Conservation (phyloP, 1,284 basidiomycete species). For the Ceratobasidium sp. region DNA sequence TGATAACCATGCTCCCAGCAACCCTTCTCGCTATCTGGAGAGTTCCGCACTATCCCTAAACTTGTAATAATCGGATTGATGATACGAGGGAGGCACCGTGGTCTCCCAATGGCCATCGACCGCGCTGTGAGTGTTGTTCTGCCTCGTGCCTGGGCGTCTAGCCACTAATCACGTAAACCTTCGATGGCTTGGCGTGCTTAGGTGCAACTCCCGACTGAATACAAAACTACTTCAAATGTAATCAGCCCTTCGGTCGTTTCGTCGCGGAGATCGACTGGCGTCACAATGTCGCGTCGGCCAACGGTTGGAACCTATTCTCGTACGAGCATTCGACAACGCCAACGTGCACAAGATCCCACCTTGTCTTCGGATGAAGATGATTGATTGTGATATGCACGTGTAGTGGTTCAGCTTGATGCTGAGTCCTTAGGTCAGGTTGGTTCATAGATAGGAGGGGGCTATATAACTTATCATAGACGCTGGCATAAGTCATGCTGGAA, state of each 20-base stretch:
- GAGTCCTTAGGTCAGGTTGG: not conserved
- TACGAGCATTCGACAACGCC: conserved; percentile 17
- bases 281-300: conserved; percentile 20
- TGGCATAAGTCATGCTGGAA: not conserved
- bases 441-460: not conserved
- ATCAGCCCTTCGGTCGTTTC: conserved; percentile 23
- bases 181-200: conserved; percentile 9
- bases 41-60: conserved; percentile 85
- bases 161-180: not conserved
- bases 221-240: conserved; percentile 37
- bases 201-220: conserved; percentile 42
- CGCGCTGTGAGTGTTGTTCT: conserved; percentile 29
- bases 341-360: conserved; percentile 41
- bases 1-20: conserved; percentile 67
- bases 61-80: conserved; percentile 88
- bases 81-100: conserved; percentile 93
- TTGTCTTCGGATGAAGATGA: conserved; percentile 32
- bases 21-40: conserved; percentile 84
- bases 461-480: not conserved
- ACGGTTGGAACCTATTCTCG: conserved; percentile 37
- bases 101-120: conserved; percentile 59
- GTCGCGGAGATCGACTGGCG: conserved; percentile 30
- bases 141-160: not conserved
- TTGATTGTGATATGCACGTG: not conserved
- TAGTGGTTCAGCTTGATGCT: not conserved